Percentiles rank a stretch among this genome's conserved stretches.
phyloP scores from a whole-genome alignment of 148 eudicot genomes.

The Gaultheria prostrata region DNA sequence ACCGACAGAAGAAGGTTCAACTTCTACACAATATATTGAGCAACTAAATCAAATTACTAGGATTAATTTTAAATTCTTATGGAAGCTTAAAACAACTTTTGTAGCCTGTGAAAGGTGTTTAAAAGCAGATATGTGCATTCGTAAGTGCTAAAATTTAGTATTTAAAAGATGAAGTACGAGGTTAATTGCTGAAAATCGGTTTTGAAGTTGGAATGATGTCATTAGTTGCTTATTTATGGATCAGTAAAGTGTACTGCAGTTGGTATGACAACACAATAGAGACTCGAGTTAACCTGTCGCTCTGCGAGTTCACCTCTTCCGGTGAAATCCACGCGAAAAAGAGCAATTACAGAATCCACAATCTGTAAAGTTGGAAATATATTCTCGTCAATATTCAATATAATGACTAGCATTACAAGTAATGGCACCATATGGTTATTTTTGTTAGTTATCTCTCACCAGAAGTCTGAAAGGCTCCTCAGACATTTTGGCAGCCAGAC shows the following conservation, averaged over 20 bases:
- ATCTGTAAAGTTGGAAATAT: conserved; percentile 40
- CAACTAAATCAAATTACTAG: neutral
- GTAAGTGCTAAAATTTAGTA: neutral
- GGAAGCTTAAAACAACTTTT: neutral
- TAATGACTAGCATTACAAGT: neutral
- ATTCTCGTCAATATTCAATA: conserved; percentile 21
- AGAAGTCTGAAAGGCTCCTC: conserved; percentile 92
- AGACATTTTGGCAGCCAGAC: conserved; percentile 96
- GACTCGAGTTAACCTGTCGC: conserved; percentile 58
- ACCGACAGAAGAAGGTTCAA: neutral
- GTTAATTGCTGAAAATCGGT: neutral
- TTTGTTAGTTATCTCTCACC: conserved; percentile 40
- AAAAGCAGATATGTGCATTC: neutral
- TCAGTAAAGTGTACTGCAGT: neutral
- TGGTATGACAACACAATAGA: neutral
- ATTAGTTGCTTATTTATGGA: neutral
- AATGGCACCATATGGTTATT: neutral
- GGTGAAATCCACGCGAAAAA: conserved; percentile 92
- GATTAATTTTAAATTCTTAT: neutral
- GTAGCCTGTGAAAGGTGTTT: neutral
- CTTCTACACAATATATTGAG: neutral
- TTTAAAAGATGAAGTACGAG: neutral
- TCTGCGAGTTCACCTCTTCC: conserved; percentile 99
- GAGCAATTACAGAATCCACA: conserved; percentile 87
- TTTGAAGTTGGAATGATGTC: neutral